phyloP scores from a whole-genome alignment of 176 grass and related monocot genomes.

The Lolium rigidum region DNA sequence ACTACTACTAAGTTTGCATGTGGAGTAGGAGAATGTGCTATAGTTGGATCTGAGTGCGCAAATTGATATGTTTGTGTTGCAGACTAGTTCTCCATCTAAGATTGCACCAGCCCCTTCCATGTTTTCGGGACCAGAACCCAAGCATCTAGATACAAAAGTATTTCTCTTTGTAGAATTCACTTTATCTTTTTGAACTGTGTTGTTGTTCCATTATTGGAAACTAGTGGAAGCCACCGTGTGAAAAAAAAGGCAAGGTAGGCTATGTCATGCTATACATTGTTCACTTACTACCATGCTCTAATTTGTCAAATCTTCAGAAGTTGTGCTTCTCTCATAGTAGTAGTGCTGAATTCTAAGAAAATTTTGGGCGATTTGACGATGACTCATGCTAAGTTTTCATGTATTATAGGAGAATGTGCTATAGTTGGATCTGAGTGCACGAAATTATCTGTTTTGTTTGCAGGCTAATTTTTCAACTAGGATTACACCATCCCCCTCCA shows the following conservation, averaged over 20 bases:
- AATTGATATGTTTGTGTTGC: conserved; percentile 38
- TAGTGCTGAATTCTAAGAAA: background rate
- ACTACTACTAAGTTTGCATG: background rate
- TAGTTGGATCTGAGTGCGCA: background rate
- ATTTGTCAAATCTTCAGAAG: background rate
- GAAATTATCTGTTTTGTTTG: conserved; percentile 39
- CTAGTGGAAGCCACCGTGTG: background rate
- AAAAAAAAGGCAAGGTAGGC: background rate
- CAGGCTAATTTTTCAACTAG: conserved; percentile 39
- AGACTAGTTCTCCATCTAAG: conserved; percentile 38
- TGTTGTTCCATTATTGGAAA: background rate
- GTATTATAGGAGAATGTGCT: conserved; percentile 6
- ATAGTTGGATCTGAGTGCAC: background rate
- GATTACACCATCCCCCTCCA: conserved; percentile 5
- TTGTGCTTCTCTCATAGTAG: background rate
- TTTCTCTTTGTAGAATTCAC: background rate
- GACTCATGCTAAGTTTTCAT: background rate
- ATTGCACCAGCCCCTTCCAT: conserved; percentile 11
- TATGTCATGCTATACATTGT: background rate
- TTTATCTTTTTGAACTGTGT: background rate
- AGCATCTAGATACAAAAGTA: conserved; percentile 42
- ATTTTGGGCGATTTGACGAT: background rate
- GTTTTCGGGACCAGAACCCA: conserved; percentile 43
- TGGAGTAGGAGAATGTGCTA: conserved; percentile 3
- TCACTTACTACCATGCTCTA: background rate